phyloP scores from a whole-genome alignment of 2,329 filamentous ascomycete genomes.

The Cordyceps militaris region DNA sequence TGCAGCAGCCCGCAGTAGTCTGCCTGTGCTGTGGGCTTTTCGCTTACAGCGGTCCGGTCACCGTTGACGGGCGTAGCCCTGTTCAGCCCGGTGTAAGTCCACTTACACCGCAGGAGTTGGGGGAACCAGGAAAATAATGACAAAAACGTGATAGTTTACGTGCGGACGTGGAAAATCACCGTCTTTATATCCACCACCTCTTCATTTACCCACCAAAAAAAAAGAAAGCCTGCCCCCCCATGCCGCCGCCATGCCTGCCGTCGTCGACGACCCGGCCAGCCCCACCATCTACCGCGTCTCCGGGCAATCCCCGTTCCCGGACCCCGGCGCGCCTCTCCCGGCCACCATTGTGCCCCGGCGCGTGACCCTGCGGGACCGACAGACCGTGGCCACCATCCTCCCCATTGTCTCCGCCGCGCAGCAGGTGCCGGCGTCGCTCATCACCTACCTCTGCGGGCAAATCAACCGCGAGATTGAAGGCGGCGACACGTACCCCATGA shows the following conservation, averaged over 20 bases:
- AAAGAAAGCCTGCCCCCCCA: background rate
- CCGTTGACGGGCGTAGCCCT: background rate
- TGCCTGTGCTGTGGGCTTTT: background rate
- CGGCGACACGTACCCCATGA: conserved; percentile 88
- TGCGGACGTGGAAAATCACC: background rate
- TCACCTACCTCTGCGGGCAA: conserved; percentile 73
- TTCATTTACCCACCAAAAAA: too few species aligned
- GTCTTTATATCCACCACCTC: background rate
- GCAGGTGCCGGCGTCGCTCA: conserved; percentile 67
- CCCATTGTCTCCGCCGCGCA: conserved; percentile 66
- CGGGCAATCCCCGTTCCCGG: conserved; percentile 58
- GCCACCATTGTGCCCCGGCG: conserved; percentile 63
- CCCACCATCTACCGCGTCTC: conserved; percentile 64
- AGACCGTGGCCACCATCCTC: conserved; percentile 75
- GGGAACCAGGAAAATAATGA: background rate
- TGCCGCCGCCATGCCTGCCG: conserved; percentile 58
- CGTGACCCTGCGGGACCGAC: conserved; percentile 75
- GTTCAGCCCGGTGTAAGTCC: background rate
- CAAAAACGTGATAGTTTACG: background rate
- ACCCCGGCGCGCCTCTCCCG: conserved; percentile 54
- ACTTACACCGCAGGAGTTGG: background rate
- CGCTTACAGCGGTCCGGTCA: background rate
- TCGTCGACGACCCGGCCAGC: conserved; percentile 68
- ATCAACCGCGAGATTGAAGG: conserved; percentile 87
- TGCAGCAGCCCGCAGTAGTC: background rate